A percentile compares a stretch with the other conserved stretches of the same genome.
Conservation (phyloP, 805 yeast species). For the Tetrapisispora taiwanensis region DNA sequence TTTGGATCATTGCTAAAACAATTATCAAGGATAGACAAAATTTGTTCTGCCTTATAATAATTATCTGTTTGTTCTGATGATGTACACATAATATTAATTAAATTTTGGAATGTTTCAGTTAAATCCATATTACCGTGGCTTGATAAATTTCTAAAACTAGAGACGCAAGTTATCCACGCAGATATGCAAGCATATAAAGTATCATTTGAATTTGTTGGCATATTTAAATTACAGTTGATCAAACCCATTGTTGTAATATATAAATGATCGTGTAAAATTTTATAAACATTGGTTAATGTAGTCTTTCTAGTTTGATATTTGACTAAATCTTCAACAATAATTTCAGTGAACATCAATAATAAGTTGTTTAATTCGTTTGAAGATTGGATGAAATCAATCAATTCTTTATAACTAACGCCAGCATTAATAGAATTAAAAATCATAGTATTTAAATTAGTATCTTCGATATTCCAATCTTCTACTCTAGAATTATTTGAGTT, state of each 20-base stretch:
- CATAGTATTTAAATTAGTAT: constrained; percentile 5
- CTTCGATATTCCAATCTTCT: constrained; percentile 12
- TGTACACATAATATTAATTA: constrained; percentile 24
- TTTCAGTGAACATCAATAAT: constrained; percentile 21
- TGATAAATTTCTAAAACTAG: constrained; percentile 21
- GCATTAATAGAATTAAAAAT: constrained; percentile 11
- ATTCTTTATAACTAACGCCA: constrained; percentile 15
- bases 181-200: constrained; percentile 18
- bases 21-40: constrained; percentile 20
- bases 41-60: constrained; percentile 20
- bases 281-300: constrained; percentile 21
- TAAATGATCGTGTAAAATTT: constrained; percentile 25
- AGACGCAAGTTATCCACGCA: constrained; percentile 27
- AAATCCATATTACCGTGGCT: constrained; percentile 23
- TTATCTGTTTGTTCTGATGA: constrained; percentile 18
- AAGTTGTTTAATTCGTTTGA: constrained; percentile 18
- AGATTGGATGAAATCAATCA: constrained; percentile 17
- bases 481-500: constrained; percentile 6
- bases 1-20: constrained; percentile 24
- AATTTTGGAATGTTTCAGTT: constrained; percentile 20
- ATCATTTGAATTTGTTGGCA: constrained; percentile 6
- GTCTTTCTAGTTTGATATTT: constrained; percentile 23
- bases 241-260: constrained; percentile 27
- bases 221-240: constrained; percentile 19
- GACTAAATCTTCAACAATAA: constrained; percentile 28